Percentiles rank a stretch among this genome's conserved stretches.
Conservation (phyloP, 1,284 basidiomycete genomes). For the Cystobasidium sp. region DNA sequence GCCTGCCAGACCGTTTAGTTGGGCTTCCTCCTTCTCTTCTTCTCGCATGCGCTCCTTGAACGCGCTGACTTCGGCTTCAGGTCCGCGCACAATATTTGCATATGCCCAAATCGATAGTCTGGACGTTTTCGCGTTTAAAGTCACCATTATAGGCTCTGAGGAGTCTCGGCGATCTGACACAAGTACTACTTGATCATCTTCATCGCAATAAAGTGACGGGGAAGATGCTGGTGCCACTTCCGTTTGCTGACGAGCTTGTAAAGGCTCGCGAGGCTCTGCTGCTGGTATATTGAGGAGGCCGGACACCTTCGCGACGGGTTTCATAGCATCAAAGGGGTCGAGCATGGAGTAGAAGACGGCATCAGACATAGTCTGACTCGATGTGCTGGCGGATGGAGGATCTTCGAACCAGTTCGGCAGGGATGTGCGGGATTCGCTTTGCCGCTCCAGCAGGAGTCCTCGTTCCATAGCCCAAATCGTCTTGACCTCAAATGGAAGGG, state of each 20-base stretch:
- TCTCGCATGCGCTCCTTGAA: background rate
- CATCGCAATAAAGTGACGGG: background rate
- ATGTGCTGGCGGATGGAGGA: conserved; percentile 40
- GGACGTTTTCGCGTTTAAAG: background rate
- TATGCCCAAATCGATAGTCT: conserved; percentile 46
- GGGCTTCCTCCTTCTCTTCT: background rate
- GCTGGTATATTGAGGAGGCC: background rate
- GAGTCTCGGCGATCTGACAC: conserved; percentile 16
- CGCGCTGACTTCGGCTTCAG: background rate
- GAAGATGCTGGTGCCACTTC: background rate
- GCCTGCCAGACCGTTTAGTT: background rate
- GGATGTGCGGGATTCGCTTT: background rate
- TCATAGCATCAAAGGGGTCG: conserved; percentile 74
- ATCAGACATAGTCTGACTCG: conserved; percentile 53
- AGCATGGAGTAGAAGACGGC: conserved; percentile 75
- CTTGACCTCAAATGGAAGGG: conserved; percentile 41
- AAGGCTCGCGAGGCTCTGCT: background rate
- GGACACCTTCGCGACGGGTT: conserved; percentile 48
- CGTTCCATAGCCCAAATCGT: conserved; percentile 36
- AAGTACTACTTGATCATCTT: conserved; percentile 41
- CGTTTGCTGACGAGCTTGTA: background rate
- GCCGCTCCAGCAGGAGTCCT: conserved; percentile 46
- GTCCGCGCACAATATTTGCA: background rate
- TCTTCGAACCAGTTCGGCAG: conserved; percentile 6
- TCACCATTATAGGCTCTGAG: conserved; percentile 41